Conservation (phyloP, 2,329 filamentous ascomycete species). For the Fusarium solani-melongenae region DNA sequence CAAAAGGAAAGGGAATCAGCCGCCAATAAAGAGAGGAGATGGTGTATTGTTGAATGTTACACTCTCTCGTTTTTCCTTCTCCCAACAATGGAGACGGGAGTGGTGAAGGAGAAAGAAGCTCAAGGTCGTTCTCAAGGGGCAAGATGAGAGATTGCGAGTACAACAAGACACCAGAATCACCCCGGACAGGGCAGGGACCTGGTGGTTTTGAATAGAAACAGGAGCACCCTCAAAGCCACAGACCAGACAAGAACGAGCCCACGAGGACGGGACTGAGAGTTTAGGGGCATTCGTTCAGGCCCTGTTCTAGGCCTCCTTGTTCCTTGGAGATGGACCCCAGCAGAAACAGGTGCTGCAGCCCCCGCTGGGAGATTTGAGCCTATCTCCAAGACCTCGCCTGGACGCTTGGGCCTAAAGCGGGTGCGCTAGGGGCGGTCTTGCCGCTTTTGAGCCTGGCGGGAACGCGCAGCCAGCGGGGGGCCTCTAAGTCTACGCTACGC, state of each 20-base stretch:
- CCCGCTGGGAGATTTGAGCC: conserved; percentile 13
- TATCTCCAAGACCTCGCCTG: conserved; percentile 3
- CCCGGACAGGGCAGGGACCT: conserved; percentile 15
- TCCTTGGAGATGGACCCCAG: conserved; percentile 5
- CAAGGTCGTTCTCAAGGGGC: conserved; percentile 14
- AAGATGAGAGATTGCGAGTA: neutral
- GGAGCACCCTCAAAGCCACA: neutral
- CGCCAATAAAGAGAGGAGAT: conserved; percentile 12
- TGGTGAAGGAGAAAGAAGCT: conserved; percentile 1
- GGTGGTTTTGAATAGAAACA: conserved; percentile 20
- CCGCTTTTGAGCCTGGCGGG: conserved; percentile 36
- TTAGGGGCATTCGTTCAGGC: conserved; percentile 1
- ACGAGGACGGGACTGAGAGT: neutral
- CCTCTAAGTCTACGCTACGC: neutral
- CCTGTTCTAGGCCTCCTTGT: conserved; percentile 13
- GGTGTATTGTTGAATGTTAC: neutral
- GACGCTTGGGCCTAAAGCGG: conserved; percentile 40
- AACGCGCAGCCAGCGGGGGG: conserved; percentile 21
- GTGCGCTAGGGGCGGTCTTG: conserved; percentile 37
- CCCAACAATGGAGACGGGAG: neutral
- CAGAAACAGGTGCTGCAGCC: conserved; percentile 8
- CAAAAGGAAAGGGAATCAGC: conserved; percentile 11
- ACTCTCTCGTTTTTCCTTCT: neutral
- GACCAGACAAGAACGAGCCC: conserved; percentile 8
- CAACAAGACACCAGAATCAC: neutral